phyloP scores from a whole-genome alignment of 352 stramenopile species.

The Phytophthora cactorum region DNA sequence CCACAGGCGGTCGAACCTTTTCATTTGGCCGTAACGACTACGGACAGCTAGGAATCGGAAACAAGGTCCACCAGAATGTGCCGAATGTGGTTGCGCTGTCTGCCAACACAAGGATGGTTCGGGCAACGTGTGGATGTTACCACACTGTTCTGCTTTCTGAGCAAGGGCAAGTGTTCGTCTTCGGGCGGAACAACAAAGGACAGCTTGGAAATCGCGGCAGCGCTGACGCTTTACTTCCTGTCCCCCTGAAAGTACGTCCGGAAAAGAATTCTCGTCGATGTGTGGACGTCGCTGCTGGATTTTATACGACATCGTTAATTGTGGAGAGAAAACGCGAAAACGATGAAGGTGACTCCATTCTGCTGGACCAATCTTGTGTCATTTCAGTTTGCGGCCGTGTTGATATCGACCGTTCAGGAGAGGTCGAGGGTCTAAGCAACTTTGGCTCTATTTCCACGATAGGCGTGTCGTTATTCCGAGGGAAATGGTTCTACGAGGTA shows the following conservation, averaged over 20 bases:
- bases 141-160: slow-evolving; percentile 87
- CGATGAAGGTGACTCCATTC: slow-evolving; percentile 63
- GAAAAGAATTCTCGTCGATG: slow-evolving; percentile 82
- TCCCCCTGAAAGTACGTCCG: slow-evolving; percentile 82
- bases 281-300: slow-evolving; percentile 83
- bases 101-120: slow-evolving; percentile 71
- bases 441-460: slow-evolving; percentile 87
- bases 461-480: slow-evolving; percentile 73
- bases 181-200: slow-evolving; percentile 90
- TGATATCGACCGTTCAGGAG: slow-evolving; percentile 85
- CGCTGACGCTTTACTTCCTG: slow-evolving; percentile 79
- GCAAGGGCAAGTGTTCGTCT: slow-evolving; percentile 85
- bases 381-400: slow-evolving; percentile 79
- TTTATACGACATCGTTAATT: slow-evolving; percentile 90
- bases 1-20: slow-evolving; percentile 63
- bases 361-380: slow-evolving; percentile 74
- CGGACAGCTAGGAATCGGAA: slow-evolving; percentile 85
- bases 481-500: slow-evolving; percentile 96
- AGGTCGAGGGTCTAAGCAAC: slow-evolving; percentile 90
- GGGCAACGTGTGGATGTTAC: slow-evolving; percentile 86
- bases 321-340: slow-evolving; percentile 87
- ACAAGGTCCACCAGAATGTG: slow-evolving; percentile 84
- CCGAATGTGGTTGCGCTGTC: slow-evolving; percentile 75
- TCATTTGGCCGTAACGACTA: slow-evolving; percentile 91
- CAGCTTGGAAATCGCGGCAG: slow-evolving; percentile 88